These are phyloP conservation scores for Backusella tarrabulga DNA, from an alignment of 192 early-diverging fungal species.

Conservation along the genomic window DNA sequence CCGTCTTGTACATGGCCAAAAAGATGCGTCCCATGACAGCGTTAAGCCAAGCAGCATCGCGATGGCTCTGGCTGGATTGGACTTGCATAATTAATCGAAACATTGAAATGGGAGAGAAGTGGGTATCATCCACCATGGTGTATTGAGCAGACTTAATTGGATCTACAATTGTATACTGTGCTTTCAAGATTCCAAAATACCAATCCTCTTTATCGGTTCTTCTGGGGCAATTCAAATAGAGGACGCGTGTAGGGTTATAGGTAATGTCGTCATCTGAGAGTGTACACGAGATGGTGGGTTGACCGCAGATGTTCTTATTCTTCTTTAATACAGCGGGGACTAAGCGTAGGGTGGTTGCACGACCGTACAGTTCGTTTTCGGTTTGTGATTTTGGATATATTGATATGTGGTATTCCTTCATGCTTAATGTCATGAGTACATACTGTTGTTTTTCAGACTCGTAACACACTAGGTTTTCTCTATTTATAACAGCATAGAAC, in stretches of 20 bases:
- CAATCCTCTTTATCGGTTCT: slow-evolving; percentile 89
- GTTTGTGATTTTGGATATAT: slow-evolving; percentile 64
- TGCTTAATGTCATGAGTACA: slow-evolving; percentile 56
- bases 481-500: slow-evolving; percentile 73
- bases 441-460: slow-evolving; percentile 54
- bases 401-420: slow-evolving; percentile 69
- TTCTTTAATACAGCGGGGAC: neutral
- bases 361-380: slow-evolving; percentile 65
- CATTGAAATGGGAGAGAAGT: slow-evolving; percentile 39
- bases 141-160: slow-evolving; percentile 26
- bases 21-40: slow-evolving; percentile 81
- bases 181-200: slow-evolving; percentile 74
- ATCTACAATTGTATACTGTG: slow-evolving; percentile 45
- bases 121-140: slow-evolving; percentile 33
- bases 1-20: slow-evolving; percentile 66
- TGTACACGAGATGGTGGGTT: slow-evolving; percentile 64
- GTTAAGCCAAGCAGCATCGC: slow-evolving; percentile 74
- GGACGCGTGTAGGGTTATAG: slow-evolving; percentile 47
- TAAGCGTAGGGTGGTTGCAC: slow-evolving; percentile 61
- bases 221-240: slow-evolving; percentile 59
- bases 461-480: slow-evolving; percentile 78
- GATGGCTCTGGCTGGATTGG: slow-evolving; percentile 50
- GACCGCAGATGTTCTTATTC: neutral
- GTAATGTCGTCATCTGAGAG: slow-evolving; percentile 33
- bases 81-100: slow-evolving; percentile 42